Percentiles rank a stretch among this genome's conserved stretches.
Conservation (phyloP, 306 rosid genomes). For the Casuarina cunninghamiana region DNA sequence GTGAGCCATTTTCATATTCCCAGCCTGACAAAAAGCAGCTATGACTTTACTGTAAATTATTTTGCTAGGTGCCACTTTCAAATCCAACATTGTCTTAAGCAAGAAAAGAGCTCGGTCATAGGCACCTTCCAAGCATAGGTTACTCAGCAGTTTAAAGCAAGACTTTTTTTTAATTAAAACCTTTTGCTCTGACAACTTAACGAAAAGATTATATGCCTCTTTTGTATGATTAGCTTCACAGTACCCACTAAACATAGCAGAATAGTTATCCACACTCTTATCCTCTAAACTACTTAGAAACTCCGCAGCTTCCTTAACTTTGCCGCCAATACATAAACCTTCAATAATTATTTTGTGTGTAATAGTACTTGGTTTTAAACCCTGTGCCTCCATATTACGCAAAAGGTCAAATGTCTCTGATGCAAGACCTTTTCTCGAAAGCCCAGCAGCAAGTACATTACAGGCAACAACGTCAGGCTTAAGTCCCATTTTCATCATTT, state of each 20-base stretch:
- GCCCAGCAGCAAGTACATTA: constrained; percentile 68
- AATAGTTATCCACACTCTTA: constrained; percentile 53
- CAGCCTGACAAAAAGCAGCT: constrained; percentile 56
- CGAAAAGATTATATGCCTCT: constrained; percentile 52
- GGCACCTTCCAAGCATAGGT: constrained; percentile 52
- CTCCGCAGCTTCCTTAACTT: constrained; percentile 58
- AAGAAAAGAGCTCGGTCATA: constrained; percentile 36
- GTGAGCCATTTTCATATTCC: constrained; percentile 51
- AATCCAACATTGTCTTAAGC: constrained; percentile 43
- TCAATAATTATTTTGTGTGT: constrained; percentile 64
- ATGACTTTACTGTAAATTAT: constrained; percentile 54
- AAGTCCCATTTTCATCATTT: constrained; percentile 55
- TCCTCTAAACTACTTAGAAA: constrained; percentile 49
- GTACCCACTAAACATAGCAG: constrained; percentile 71
- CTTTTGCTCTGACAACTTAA: constrained; percentile 48
- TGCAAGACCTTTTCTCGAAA: constrained; percentile 55
- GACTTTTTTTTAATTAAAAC: constrained; percentile 33
- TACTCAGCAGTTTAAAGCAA: constrained; percentile 50
- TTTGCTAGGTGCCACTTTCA: constrained; percentile 51
- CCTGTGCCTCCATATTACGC: constrained; percentile 51
- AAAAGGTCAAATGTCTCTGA: constrained; percentile 43
- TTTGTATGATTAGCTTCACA: constrained; percentile 50
- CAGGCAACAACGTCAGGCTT: constrained; percentile 68
- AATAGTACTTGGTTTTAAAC: constrained; percentile 50
- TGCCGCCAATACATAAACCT: constrained; percentile 65